Conservation (phyloP, 148 eudicot species). For the Rhododendron molle region DNA sequence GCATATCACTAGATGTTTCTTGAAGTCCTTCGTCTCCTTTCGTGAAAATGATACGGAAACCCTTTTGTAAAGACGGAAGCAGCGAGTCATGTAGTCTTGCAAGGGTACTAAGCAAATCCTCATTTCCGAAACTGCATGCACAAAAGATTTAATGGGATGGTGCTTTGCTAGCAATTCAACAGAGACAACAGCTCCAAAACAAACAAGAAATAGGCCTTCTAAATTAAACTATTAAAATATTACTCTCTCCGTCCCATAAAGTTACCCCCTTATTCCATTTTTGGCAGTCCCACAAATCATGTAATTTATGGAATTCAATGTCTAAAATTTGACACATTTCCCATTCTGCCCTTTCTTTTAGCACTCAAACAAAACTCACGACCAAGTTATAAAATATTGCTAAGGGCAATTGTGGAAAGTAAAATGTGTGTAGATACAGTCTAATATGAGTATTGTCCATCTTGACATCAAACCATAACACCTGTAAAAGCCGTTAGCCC, state of each 20-base stretch:
- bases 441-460: background rate
- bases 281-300: background rate
- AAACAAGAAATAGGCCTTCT: background rate
- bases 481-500: background rate
- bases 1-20: constrained; percentile 32
- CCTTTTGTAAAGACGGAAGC: constrained; percentile 70
- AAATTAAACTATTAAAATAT: background rate
- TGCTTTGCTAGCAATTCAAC: constrained; percentile 4
- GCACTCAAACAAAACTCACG: too few species aligned
- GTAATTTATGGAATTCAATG: background rate
- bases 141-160: background rate
- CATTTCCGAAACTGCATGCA: constrained; percentile 68
- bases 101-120: constrained; percentile 62
- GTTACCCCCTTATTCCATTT: background rate
- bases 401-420: too few species aligned
- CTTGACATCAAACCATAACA: background rate
- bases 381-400: background rate
- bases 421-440: background rate
- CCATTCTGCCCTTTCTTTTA: too few species aligned
- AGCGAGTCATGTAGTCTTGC: constrained; percentile 77
- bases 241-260: background rate
- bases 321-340: background rate
- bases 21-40: constrained; percentile 22
- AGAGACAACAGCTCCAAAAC: background rate
- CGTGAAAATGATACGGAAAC: constrained; percentile 55